Evolutionary conservation across 306 rosid species (phyloP), one percentile per base, ranked within the genome.

Genomic region (Sicyos baderoa): DNA sequence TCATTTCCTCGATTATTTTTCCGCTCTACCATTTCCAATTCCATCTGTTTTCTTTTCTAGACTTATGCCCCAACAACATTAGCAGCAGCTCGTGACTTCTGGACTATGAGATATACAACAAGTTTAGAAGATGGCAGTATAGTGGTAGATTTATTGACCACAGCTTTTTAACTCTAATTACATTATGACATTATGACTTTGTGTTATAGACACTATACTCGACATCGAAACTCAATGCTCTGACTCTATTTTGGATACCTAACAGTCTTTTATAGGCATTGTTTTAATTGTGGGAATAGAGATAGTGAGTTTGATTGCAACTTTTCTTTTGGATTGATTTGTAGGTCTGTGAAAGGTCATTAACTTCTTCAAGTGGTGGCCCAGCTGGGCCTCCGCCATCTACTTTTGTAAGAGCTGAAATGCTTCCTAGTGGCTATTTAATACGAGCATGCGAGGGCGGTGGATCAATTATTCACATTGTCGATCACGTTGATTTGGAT

Each of bases 41-140:
- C 4, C 29, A 2, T 7, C 45, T 16, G 56, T 64, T 59, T 15
- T 76, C 59, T 14, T 58, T 23, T 6, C 56, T 80, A 93, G 98
- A 93, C 93, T 9, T 93, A 87, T 75, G 98, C 98, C 1, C 98
- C 98, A 2, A 93, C 98, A 13, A 89, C 98, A 5, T 73, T 93
- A 82, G 98, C 98, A 23, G 96, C 98, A 9, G 97, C 98, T 8
- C 93, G 98, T 4, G 98, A 93, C 82, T 93, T 87, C 40, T 93
- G 96, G 96, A 93, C 93, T 2, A 77, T 93, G 27, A 82, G 98
- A 89, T 93, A 87, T 68, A 89, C 95, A 58, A 82, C 95, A 3
- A 93, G 74, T 66, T 70, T 93, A 83, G 98, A 93, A 77, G 98
- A 93, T 84, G 96, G 96, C 77, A 93, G 98, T 84, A 87, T 87